Evolutionary conservation across 2,329 filamentous ascomycete genomes (phyloP), one percentile per base, ranked within the genome.

Genomic region (Apiospora marii): DNA sequence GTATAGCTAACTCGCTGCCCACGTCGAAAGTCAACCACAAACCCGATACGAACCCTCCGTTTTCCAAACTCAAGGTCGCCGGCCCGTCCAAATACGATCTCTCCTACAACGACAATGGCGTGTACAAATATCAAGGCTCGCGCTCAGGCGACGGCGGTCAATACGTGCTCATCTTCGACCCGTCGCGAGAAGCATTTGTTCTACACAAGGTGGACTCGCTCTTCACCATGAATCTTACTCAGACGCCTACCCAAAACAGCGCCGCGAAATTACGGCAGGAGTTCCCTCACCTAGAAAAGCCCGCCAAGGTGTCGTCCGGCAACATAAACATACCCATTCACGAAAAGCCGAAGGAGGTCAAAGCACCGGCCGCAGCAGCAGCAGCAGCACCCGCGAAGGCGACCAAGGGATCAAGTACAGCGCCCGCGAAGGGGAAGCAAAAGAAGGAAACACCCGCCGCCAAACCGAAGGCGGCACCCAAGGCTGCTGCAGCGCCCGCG

Each of bases 191-290:
- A 78, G 92, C 89, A 72, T 96, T 96, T 76, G 91, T 96, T 41
- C 87, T 98, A 71, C 94, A 98, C 84, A 91, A 91, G 70, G 86
- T 98, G 71, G 90, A 94, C 79, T 92, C 92, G n/a, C 91, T 92
- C 51, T 93, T 97, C 83, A 92, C 94, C 78, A 95, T 98, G 92
- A 98, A 98, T 81, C 84, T 98, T 71, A 91, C 89, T 70, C 90
- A 88, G 71, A 91, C 91, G 19, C 93, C 92, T 2, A 89, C 87
- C 75, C 92, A 92, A 77, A 84, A 87, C 71, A 90, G 94, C 76
- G 83, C 87, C 70, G 88, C 89, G 43, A 90, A 88, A 77, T 85
- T 97, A 53, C 87, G 89, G 68, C 87, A 90, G 69, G 87, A 92
- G 78, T 91, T 94, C 79, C 86, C 90, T 13, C 93, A 94, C 73